Evolutionary conservation across 2,329 filamentous ascomycete genomes (phyloP).

Genomic region (Bipolaris zeicola): DNA sequence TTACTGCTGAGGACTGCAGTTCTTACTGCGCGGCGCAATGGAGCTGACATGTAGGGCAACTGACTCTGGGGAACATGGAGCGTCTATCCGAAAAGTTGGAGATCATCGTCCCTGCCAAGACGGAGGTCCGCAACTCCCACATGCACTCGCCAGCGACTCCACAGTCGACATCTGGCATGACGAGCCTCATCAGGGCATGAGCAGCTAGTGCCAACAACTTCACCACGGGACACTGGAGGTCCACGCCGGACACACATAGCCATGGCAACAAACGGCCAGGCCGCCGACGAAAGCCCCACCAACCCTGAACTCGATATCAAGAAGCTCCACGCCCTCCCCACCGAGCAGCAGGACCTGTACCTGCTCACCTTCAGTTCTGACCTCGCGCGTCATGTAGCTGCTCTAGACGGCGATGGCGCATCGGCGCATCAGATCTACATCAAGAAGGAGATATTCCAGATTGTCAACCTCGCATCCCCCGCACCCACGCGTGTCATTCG

Average conservation of each 20-base stretch:
- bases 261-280: slow-evolving; percentile 38
- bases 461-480: slow-evolving; percentile 81
- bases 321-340: slow-evolving; percentile 86
- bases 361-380: slow-evolving; percentile 86
- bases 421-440: slow-evolving; percentile 88
- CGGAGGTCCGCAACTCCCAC: slow-evolving; percentile 33
- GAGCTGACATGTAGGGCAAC: slow-evolving; percentile 27
- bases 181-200: slow-evolving; percentile 28
- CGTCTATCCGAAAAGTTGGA: slow-evolving; percentile 22
- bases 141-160: slow-evolving; percentile 23
- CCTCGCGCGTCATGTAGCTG: slow-evolving; percentile 78
- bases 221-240: slow-evolving; percentile 9
- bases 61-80: background rate
- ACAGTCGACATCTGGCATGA: slow-evolving; percentile 25
- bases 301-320: slow-evolving; percentile 84
- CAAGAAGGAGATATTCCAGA: slow-evolving; percentile 92
- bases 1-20: slow-evolving; percentile 18
- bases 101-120: slow-evolving; percentile 30
- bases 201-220: slow-evolving; percentile 13
- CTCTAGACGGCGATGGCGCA: slow-evolving; percentile 76
- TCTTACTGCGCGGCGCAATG: slow-evolving; percentile 27
- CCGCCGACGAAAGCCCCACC: slow-evolving; percentile 48
- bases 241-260: slow-evolving; percentile 14
- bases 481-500: slow-evolving; percentile 86
- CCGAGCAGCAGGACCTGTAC: slow-evolving; percentile 95